Base-by-base conservation (phyloP, 257 asterid species). In the Anisodus acutangulus region DNA sequence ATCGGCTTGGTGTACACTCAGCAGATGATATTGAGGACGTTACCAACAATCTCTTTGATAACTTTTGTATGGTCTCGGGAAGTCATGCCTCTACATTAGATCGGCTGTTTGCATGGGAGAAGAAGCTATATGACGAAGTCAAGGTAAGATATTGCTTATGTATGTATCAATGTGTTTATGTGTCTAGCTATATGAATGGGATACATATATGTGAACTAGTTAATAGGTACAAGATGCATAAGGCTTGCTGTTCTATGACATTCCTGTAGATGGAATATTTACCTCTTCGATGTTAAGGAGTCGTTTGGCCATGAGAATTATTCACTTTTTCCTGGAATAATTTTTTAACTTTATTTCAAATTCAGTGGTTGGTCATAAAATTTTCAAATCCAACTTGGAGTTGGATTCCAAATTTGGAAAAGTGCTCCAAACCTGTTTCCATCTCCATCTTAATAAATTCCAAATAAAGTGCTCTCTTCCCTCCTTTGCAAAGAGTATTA, bases 81-180 rank as follows among this genome's bases (percentile, higher is more conserved):
- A 97, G 97, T 81, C 99, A 97, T 84, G 99, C 99, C 81, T 97
- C 98, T 60, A 97, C 98, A 71, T 89, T 97, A 86, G 99, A 95
- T 85, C 89, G 98, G 88, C 92, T 97, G 62, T 92, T 91, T 88
- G 99, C 98, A 37, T 97, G 99, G 99, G 99, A 97, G 88, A 93
- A 93, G 92, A 97, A 97, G 91, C 96, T 97, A 80, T 97, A 93
- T 78, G 98, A 97, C 22, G 99, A 97, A 93, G 98, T 97, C 86
- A 95, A 97, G 99, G 99, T 92, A 89, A 49, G 92, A 12, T 83
- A 37, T 53, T 62, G 47, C 60, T 79, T 85, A 37, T 57, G 2
- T 26, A 51, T 53, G 31, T 53, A 53, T 78, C 10, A 9, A 57
- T 31, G 31, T 51, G 31, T 71, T 39, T 45, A 31, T 45, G 7